These are phyloP conservation scores for Eucalyptus polybractea DNA, from an alignment of 345 rosid species.

Conservation along the genomic window DNA sequence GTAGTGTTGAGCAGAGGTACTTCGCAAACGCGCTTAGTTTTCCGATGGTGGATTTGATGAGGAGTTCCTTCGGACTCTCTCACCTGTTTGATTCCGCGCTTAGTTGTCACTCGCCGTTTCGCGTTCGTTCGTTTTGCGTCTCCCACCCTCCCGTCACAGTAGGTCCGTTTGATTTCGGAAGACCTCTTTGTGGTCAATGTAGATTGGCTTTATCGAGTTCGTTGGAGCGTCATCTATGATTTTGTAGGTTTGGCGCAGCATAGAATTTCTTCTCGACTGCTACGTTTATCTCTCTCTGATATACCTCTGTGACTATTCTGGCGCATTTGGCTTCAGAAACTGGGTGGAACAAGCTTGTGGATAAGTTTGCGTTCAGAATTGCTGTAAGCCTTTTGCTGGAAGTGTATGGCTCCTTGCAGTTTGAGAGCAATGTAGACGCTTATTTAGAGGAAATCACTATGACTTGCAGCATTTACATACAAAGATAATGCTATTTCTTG, in stretches of 20 bases:
- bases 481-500: neutral
- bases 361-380: neutral
- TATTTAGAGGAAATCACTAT: neutral
- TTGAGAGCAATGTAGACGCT: neutral
- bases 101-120: too few species aligned
- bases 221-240: neutral
- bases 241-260: neutral
- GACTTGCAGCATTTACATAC: neutral
- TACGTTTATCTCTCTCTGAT: neutral
- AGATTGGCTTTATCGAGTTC: neutral
- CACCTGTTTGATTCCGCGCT: too few species aligned
- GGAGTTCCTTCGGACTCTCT: neutral
- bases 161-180: too few species aligned
- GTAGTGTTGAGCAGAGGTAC: neutral
- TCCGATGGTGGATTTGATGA: too few species aligned
- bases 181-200: neutral
- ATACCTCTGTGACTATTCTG: neutral
- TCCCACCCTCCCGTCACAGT: too few species aligned
- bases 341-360: neutral
- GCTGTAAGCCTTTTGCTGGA: neutral
- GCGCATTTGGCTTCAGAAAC: neutral
- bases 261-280: neutral
- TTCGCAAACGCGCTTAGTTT: too few species aligned
- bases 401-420: neutral
- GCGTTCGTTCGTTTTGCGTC: too few species aligned